A percentile compares a stretch with the other conserved stretches of the same genome.
Conservation (phyloP, 2,329 filamentous ascomycete species). For the Chaetomiaceae sp. region DNA sequence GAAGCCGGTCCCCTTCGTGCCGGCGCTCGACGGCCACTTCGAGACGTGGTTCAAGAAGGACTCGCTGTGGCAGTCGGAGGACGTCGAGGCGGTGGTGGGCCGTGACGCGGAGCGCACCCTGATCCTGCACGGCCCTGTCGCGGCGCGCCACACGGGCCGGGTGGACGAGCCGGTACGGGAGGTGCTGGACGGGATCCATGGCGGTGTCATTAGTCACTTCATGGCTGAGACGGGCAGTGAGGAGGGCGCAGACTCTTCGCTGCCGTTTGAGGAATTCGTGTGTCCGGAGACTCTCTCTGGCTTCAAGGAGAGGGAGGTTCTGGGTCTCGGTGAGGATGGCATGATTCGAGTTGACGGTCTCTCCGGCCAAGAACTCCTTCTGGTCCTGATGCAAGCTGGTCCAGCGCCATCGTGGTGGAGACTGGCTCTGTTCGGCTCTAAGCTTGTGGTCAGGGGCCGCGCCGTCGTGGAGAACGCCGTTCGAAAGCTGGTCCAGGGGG, state of each 20-base stretch:
- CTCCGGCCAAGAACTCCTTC: background rate
- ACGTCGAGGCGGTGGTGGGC: conserved; percentile 86
- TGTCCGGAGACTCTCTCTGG: background rate
- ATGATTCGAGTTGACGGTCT: background rate
- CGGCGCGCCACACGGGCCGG: conserved; percentile 83
- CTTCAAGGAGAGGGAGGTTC: background rate
- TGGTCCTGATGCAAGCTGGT: background rate
- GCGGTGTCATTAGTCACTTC: background rate
- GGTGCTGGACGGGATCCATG: background rate
- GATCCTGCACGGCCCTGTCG: conserved; percentile 89
- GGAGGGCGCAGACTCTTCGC: background rate
- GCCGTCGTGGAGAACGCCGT: background rate
- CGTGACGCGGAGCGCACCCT: conserved; percentile 93
- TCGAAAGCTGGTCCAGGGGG: background rate
- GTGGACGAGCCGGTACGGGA: background rate
- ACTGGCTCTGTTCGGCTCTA: background rate
- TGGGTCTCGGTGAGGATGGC: background rate
- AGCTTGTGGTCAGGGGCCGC: background rate
- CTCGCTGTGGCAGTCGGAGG: conserved; percentile 97
- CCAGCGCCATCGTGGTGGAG: background rate
- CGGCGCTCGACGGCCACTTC: conserved; percentile 90
- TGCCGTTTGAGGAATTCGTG: background rate
- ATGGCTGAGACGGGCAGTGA: too few species aligned
- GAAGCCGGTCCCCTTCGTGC: conserved; percentile 95
- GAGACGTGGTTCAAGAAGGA: conserved; percentile 99